Conservation (phyloP, 2,329 filamentous ascomycete species). For the Penicillium olsonii region DNA sequence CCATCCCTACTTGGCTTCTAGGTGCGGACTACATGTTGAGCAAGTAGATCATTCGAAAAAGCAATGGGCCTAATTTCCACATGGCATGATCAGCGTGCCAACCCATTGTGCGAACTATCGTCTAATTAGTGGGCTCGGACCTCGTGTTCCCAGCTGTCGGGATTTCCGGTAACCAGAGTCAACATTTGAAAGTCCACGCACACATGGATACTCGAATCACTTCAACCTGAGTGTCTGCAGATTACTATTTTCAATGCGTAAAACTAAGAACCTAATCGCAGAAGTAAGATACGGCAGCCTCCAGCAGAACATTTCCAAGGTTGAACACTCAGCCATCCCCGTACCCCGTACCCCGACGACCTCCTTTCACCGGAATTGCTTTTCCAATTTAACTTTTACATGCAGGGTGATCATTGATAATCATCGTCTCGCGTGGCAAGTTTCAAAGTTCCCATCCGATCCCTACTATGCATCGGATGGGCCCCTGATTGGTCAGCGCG, state of each 20-base stretch:
- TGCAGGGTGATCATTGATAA: slow-evolving; percentile 4
- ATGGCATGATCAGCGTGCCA: slow-evolving; percentile 2
- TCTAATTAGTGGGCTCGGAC: slow-evolving; percentile 12
- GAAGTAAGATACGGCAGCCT: too few relatives aligned
- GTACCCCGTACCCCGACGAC: too few relatives aligned
- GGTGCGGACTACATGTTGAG: too few relatives aligned
- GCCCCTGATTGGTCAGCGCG: background rate
- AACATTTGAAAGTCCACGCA: too few relatives aligned
- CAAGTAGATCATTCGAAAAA: too few relatives aligned
- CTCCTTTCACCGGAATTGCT: background rate
- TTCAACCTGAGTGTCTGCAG: too few relatives aligned
- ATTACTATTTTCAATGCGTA: too few relatives aligned
- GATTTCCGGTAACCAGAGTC: background rate
- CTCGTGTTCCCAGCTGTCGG: slow-evolving; percentile 17
- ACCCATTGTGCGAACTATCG: slow-evolving; percentile 10
- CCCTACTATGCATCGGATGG: slow-evolving; percentile 4
- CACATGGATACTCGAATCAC: too few relatives aligned
- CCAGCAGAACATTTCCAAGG: too few relatives aligned
- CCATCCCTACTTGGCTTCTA: background rate
- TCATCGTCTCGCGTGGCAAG: slow-evolving; percentile 11
- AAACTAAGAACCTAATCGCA: too few relatives aligned
- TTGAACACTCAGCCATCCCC: too few relatives aligned
- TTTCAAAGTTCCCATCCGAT: slow-evolving; percentile 2
- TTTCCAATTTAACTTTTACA: background rate
- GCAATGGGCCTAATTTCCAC: background rate